Evolutionary conservation across 2,329 filamentous ascomycete species (phyloP), one percentile per base, ranked within the genome.

Genomic region (Akanthomyces muscarius): DNA sequence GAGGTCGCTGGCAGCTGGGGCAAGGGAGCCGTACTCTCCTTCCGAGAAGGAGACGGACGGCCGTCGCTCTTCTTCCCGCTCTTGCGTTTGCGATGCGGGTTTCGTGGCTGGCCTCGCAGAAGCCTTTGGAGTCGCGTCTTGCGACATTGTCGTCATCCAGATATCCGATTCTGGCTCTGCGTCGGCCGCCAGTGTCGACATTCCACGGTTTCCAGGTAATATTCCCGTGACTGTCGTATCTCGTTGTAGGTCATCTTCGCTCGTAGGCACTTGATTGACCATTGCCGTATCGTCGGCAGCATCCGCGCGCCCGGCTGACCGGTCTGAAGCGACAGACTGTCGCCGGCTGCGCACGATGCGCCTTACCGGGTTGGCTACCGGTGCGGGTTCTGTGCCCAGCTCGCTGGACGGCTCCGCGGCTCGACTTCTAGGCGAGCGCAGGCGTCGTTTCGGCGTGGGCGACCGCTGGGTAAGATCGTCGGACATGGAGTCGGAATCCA

Each of bases 141-240:
- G 71, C 1, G 75, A 76, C 44, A 78, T 51, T 7, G 76, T 76
- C 33, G 74, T 74, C 68, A 81, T 76, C 80, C 80, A 82, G 23
- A 81, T 76, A 66, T 82, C 80, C 0, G 77, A 77, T 42, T 78
- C 72, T n/a, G 67, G 69, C n/a, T 72, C 71, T 3, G 68, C 45
- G 21, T 61, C 72, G 28, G 45, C 38, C 38, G 44, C 13, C 23
- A 30, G 70, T 61, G 28, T 70, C 71, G 33, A 59, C 65, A 55
- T 38, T 33, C 25, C 30, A 18, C 50, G 62, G n/a, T 44, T 13
- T 28, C 2, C 50, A 8, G 23, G 14, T 23, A n/a, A 21, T 23
- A 23, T 21, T 8, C 3, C 10, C 18, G 70, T 70, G 18, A 71
- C 68, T 44, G 44, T 55, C 8, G 69, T 69, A 28, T 73, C 70